Evolutionary conservation across 495 filamentous ascomycete genomes (phyloP), one percentile per base, ranked within the genome.

Genomic region (Aspergillus incahuasiensis): DNA sequence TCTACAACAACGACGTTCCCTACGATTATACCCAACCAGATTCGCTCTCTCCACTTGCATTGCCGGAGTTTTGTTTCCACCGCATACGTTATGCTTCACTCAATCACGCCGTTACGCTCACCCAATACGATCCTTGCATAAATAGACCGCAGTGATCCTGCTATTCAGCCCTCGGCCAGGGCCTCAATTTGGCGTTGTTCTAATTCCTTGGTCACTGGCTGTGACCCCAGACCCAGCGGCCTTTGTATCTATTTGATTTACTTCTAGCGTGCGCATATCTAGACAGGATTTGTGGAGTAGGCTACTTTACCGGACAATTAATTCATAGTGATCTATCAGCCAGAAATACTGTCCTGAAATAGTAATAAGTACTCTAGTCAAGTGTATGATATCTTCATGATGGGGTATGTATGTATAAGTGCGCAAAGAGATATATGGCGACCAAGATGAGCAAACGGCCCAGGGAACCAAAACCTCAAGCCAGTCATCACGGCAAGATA

Each of bases 221-320:
- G 46, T 48, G 25, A 18, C 32, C 30, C 16, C 22, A 32, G 9
- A 39, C 19, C 38, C 47, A 32, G 22, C 51, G 34, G 40, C 35
- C 24, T 24, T 38, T 51, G 11, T 39, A 45, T 18, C 18, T 34
- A 19, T 34, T 16, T 28, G 25, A 34, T 19, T 35, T 16, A 15
- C 25, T 30, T 44, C 32, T 38, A 56, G 54, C 43, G 24, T 59
- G 52, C 49, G 40, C 52, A 59, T 55, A 54, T 46, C 52, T 55
- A 51, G 45, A 55, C 25, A 8, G 25, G 38, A 20, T 18, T 21
- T 40, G 30, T 11, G 9, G 22, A 30, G 15, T 15, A 32, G 25
- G 12, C 15, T 39, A 13, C 30, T 38, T 16, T 38, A n/a, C 7
- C 4, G 30, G 30, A 46, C 30, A 39, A 30, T 20, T 21, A 40